phyloP scores from a whole-genome alignment of 2,329 filamentous ascomycete genomes.

The Fusarium setosum region DNA sequence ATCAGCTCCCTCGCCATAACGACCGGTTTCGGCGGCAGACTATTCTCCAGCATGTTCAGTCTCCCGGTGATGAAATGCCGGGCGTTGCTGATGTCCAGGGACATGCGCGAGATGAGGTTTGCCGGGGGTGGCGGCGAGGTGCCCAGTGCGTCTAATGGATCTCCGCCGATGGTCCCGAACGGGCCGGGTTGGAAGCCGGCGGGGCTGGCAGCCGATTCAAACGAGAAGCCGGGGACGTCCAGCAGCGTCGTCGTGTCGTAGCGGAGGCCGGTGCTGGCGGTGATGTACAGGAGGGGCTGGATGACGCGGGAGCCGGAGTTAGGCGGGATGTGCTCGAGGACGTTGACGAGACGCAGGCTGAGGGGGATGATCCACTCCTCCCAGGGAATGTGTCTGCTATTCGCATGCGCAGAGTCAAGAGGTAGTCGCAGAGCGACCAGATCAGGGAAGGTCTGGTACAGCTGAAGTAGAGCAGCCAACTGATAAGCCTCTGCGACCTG shows the following conservation, averaged over 20 bases:
- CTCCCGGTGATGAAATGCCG: conserved; percentile 53
- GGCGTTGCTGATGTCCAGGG: conserved; percentile 51
- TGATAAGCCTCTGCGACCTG: conserved; percentile 54
- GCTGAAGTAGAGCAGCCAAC: conserved; percentile 51
- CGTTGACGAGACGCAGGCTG: conserved; percentile 46
- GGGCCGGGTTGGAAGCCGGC: conserved; percentile 9
- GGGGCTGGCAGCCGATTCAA: conserved; percentile 12
- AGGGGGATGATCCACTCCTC: conserved; percentile 52
- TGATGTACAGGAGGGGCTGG: conserved; percentile 52
- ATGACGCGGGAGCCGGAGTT: conserved; percentile 51
- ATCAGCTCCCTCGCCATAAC: conserved; percentile 55
- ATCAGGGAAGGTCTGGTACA: conserved; percentile 55
- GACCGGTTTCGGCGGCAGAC: conserved; percentile 54
- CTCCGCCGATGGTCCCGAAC: conserved; percentile 4
- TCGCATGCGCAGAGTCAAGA: conserved; percentile 26
- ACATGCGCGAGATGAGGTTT: conserved; percentile 39
- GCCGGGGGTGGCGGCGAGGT: conserved; percentile 15
- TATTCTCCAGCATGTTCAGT: conserved; percentile 52
- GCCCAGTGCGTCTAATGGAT: conserved; percentile 18
- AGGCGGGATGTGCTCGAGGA: conserved; percentile 49
- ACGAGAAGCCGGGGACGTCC: conserved; percentile 27
- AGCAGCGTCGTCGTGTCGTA: conserved; percentile 34
- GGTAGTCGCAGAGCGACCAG: conserved; percentile 47
- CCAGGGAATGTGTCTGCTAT: conserved; percentile 45
- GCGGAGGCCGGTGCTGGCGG: conserved; percentile 49